Base-by-base conservation (phyloP, 345 rosid genomes). In the Corymbia maculata region DNA sequence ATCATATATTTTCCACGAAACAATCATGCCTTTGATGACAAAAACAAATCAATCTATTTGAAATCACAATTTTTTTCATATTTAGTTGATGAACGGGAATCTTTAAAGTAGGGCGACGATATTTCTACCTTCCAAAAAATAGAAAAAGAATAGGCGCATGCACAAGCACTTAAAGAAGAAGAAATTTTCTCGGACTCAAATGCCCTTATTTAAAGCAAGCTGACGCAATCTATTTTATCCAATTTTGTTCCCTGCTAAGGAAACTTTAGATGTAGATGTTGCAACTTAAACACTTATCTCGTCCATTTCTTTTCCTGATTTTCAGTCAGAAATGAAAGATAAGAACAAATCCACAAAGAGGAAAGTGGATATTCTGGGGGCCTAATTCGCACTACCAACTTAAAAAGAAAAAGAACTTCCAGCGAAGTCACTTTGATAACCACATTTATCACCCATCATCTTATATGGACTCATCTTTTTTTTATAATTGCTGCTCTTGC, bases 11-110 rank as follows among this genome's bases (percentile, higher is more conserved):
- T 36, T 36, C 4, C 0, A 0, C 26, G 4, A 36, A 75, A 70
- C 16, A 68, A 19, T 19, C 4, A 0, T 13, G 0, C 9, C 9
- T 9, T 13, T 32, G 5, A 55, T 6, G 9, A 2, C 1, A 10
- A 17, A 68, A 32, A 64, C n/a, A n/a, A 19, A 68, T 15, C 44
- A 15, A 68, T 68, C 45, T 70, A 70, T 70, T 70, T 22, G 2
- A 32, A 68, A 42, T 32, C 16, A 14, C 12, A 24, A 64, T 64
- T 13, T n/a, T 36, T 70, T 32, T 21, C 80, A 70, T 16, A 70
- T 36, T 36, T 70, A n/a, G 42, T 66, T 36, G 80, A 12, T 36
- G 24, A 70, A 36, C 22, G 6, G 42, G 45, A 21, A 12, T 32
- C 80, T 32, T 32, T 45, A 70, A 70, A 22, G 32, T 32, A 8